Evolutionary conservation across 2,329 filamentous ascomycete species (phyloP).

Genomic region (Paraphoma chrysanthemicola): DNA sequence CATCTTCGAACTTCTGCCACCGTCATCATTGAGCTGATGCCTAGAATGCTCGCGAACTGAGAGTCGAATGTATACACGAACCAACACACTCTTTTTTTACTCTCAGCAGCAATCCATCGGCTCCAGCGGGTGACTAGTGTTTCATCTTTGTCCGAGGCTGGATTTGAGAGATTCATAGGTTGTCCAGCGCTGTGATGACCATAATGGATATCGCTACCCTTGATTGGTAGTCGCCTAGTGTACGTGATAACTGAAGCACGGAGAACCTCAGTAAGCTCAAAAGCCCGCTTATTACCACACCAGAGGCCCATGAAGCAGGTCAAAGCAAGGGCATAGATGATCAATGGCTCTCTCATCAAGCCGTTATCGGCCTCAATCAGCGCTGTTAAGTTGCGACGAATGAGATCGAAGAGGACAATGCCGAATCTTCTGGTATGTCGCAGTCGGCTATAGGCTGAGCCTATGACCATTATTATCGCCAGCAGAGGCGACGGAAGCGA

Average conservation of each 20-base stretch:
- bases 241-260: conserved; percentile 6
- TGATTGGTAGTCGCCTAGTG: conserved; percentile 4
- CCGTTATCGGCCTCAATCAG: conserved; percentile 9
- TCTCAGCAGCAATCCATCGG: neutral
- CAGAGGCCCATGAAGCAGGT: conserved; percentile 13
- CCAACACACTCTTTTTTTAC: neutral
- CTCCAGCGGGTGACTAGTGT: neutral
- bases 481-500: conserved; percentile 1
- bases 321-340: conserved; percentile 5
- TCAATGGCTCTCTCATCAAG: conserved; percentile 9
- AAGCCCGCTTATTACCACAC: conserved; percentile 13
- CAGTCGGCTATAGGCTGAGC: conserved; percentile 8
- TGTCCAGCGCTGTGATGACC: neutral
- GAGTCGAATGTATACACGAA: neutral
- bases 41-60: conserved; percentile 1
- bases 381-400: conserved; percentile 3
- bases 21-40: conserved; percentile 8
- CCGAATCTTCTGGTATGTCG: conserved; percentile 10
- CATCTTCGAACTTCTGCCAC: conserved; percentile 6
- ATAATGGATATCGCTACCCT: neutral
- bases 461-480: conserved; percentile 10
- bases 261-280: conserved; percentile 7
- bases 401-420: conserved; percentile 8
- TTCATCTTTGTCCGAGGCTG: neutral
- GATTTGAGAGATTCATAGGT: neutral